Evolutionary conservation across 1,284 basidiomycete genomes (phyloP).

Genomic region (Puccinia coronata): DNA sequence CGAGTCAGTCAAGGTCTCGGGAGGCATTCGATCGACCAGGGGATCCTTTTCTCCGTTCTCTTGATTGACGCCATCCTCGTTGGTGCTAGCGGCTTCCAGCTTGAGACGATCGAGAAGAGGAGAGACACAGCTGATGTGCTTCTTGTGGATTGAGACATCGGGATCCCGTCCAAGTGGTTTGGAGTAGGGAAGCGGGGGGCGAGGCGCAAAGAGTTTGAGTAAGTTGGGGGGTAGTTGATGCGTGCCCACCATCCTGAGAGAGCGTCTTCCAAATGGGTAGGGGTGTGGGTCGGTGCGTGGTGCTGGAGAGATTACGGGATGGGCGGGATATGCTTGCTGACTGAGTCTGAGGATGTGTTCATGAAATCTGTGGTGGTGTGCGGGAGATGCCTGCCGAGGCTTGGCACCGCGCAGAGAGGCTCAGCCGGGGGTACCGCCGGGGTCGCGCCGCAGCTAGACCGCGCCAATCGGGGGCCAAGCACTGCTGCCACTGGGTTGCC

Average conservation of each 20-base stretch:
- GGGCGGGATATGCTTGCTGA: background rate
- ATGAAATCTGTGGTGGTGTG: too few relatives aligned
- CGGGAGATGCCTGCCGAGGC: too few relatives aligned
- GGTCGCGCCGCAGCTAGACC: too few relatives aligned
- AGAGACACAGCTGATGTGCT: slow-evolving; percentile 70
- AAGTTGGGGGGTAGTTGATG: slow-evolving; percentile 82
- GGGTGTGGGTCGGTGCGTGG: background rate
- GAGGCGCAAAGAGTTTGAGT: slow-evolving; percentile 87
- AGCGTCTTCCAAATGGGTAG: background rate
- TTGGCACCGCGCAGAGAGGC: too few relatives aligned
- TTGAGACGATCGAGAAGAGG: slow-evolving; percentile 71
- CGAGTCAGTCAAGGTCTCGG: slow-evolving; percentile 47
- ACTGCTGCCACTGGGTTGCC: too few relatives aligned
- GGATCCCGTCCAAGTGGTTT: slow-evolving; percentile 81
- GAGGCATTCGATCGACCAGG: slow-evolving; percentile 47
- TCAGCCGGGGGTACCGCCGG: too few relatives aligned
- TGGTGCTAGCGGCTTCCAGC: slow-evolving; percentile 70
- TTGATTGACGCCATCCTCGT: slow-evolving; percentile 46
- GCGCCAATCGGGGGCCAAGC: too few relatives aligned
- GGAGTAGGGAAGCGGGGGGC: slow-evolving; percentile 78
- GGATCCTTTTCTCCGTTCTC: slow-evolving; percentile 41
- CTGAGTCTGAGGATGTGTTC: background rate
- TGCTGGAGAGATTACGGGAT: background rate
- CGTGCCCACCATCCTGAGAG: slow-evolving; percentile 51
- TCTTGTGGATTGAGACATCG: slow-evolving; percentile 70